phyloP scores from a whole-genome alignment of 2,329 filamentous ascomycete genomes.

The Orbilia oligospora region DNA sequence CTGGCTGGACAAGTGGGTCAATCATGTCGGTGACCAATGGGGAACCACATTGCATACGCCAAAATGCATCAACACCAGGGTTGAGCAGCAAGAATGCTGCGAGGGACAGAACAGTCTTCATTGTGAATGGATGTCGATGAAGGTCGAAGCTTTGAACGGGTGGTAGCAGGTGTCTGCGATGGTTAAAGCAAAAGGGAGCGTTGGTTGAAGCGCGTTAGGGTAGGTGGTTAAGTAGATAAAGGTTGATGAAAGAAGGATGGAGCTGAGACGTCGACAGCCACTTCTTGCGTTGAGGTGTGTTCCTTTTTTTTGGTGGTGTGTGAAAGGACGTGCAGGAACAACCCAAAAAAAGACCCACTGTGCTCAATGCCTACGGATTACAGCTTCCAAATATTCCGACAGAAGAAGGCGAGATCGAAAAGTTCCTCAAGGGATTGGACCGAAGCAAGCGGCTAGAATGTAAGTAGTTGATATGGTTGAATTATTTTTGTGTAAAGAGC shows the following conservation, averaged over 20 bases:
- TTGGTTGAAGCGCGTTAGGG: not conserved
- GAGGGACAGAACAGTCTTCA: constrained; percentile 62
- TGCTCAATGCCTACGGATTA: constrained; percentile 15
- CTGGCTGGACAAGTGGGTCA: constrained; percentile 81
- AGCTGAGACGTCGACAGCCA: constrained; percentile 5
- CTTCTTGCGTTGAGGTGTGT: constrained; percentile 32
- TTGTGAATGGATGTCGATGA: constrained; percentile 32
- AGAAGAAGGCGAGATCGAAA: constrained; percentile 39
- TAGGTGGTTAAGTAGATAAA: constrained; percentile 25
- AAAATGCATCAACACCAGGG: constrained; percentile 75
- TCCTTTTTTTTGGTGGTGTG: constrained; percentile 25
- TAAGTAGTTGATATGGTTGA: constrained; percentile 9
- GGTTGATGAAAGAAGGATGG: constrained; percentile 12
- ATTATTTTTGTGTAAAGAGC: constrained; percentile 29
- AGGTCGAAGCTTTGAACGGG: constrained; percentile 16
- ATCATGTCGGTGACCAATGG: constrained; percentile 79
- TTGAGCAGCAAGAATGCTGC: constrained; percentile 62
- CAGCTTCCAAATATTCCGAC: constrained; percentile 40
- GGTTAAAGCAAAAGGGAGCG: constrained; percentile 24
- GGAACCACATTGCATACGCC: constrained; percentile 88
- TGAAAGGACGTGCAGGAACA: constrained; percentile 21
- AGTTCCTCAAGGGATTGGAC: constrained; percentile 25
- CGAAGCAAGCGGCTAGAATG: constrained; percentile 34
- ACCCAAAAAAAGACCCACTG: constrained; percentile 9
- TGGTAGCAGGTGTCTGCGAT: constrained; percentile 2